Conservation (phyloP, 345 rosid species). For the Corymbia maculata region DNA sequence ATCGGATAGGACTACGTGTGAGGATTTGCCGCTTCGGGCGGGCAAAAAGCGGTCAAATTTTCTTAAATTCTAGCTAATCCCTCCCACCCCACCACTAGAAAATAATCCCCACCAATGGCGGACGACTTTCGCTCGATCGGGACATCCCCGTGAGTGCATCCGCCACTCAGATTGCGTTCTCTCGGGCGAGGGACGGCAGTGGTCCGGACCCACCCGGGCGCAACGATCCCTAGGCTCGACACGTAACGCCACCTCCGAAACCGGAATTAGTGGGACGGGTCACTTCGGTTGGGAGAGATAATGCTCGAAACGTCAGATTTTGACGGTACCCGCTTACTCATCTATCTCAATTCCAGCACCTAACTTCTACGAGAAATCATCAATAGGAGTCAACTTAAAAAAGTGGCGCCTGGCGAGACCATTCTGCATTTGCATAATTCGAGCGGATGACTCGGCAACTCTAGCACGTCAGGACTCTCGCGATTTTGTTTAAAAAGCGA, state of each 20-base stretch:
- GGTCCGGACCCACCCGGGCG: background rate
- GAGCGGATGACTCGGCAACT: background rate
- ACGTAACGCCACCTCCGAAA: background rate
- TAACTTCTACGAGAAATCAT: background rate
- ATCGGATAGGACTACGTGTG: background rate
- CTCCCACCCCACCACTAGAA: background rate
- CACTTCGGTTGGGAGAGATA: background rate
- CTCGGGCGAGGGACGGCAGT: background rate
- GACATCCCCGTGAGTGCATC: background rate
- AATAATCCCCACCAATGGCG: background rate
- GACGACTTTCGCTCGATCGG: background rate
- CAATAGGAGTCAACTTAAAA: background rate
- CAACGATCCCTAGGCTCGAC: background rate
- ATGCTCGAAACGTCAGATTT: background rate
- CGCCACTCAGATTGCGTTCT: background rate
- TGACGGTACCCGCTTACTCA: background rate
- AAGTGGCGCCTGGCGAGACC: background rate
- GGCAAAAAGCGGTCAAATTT: background rate
- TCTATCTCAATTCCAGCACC: background rate
- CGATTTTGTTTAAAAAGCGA: background rate
- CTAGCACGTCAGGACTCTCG: background rate
- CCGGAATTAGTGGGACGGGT: background rate
- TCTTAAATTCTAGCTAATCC: background rate
- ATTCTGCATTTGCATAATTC: background rate
- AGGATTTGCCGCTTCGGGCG: background rate